Evolutionary conservation across 2,329 filamentous ascomycete genomes (phyloP), one percentile per base, ranked within the genome.

Genomic region (Chalara sp.): DNA sequence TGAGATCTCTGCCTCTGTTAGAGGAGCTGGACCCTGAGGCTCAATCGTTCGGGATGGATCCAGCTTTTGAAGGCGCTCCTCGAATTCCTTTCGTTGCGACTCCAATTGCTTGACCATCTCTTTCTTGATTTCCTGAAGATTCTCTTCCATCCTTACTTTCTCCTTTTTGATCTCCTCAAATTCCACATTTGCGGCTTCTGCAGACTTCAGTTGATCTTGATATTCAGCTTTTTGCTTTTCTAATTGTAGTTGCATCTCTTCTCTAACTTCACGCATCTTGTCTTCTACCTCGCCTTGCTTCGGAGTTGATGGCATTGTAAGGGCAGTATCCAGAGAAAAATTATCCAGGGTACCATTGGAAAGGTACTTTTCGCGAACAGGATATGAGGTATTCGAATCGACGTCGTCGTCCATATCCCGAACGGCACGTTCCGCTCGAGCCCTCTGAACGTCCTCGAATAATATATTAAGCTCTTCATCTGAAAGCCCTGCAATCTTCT

Each of bases 311-410:
- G 93, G 93, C 77, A 96, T 90, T 0, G 93, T 99, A 47, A 99
- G 76, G 10, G 85, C 86, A 1, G 93, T 99, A 65, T 99, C 93
- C 12, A 99, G 76, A 2, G 92, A 97, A 63, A 96, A 93, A 65
- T 95, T 96, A 69, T 99, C 93, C 48, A 97, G 78, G 0, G 92
- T 96, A 2, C 92, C 92, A 50, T 87, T 93, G 3, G 91, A 96
- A 72, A 96, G 81, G 68, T 97, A 97, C 64, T 97, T 97, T 61
- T 99, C 93, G 47, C 93, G 80, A 32, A 91, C 76, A 1, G 89
- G 86, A 63, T 91, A 96, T 0, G 92, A 96, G 31, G 84, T 87
- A 45, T 87, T 81, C 0, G 92, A 96, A 58, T 99, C 93, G 49
- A 84, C 82, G 65, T 97, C 93, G 51, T 96, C 92, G 50, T 92